A percentile compares a stretch with the other conserved stretches of the same genome.
phyloP scores from a whole-genome alignment of 192 early-diverging fungal genomes.

The Coemansia sp. region DNA sequence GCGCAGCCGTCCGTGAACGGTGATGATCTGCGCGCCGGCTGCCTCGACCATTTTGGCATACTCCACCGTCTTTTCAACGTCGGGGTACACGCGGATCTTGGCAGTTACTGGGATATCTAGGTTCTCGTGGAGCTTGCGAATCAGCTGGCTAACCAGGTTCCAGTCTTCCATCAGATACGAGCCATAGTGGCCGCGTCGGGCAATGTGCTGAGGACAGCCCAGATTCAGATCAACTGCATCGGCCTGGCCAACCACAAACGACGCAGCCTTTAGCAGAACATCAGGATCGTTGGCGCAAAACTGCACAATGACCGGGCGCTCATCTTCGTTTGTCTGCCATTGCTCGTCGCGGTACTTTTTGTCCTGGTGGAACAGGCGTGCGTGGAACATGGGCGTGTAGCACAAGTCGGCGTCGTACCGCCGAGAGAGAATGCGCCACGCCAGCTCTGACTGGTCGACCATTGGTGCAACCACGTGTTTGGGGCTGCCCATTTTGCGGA shows the following conservation, averaged over 20 bases:
- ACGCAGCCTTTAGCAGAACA: slow-evolving; percentile 76
- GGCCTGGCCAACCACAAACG: slow-evolving; percentile 76
- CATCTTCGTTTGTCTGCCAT: slow-evolving; percentile 66
- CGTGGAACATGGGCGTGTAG: slow-evolving; percentile 99
- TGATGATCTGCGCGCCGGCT: slow-evolving; percentile 88
- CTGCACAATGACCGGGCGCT: slow-evolving; percentile 86
- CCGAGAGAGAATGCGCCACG: slow-evolving; percentile 90
- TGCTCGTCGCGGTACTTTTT: slow-evolving; percentile 72
- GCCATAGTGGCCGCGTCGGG: slow-evolving; percentile 87
- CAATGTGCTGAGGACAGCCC: slow-evolving; percentile 97
- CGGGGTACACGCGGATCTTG: slow-evolving; percentile 92
- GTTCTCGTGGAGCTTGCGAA: slow-evolving; percentile 75
- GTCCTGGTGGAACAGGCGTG: slow-evolving; percentile 75
- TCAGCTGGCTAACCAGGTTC: slow-evolving; percentile 64
- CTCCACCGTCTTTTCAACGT: slow-evolving; percentile 83
- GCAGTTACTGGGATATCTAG: slow-evolving; percentile 89
- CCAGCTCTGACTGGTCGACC: slow-evolving; percentile 96
- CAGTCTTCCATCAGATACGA: slow-evolving; percentile 94
- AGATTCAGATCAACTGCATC: slow-evolving; percentile 96
- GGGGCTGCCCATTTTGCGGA: slow-evolving; percentile 67
- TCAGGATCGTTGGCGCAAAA: slow-evolving; percentile 98
- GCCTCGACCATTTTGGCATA: slow-evolving; percentile 97
- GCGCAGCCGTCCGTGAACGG: slow-evolving; percentile 91
- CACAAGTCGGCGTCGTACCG: slow-evolving; percentile 85
- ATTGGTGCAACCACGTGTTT: slow-evolving; percentile 88